A percentile compares a stretch with the other conserved stretches of the same genome.
Evolutionary conservation across 169 alveolate genomes (phyloP).

Genomic region (Plasmodium gonderi): DNA sequence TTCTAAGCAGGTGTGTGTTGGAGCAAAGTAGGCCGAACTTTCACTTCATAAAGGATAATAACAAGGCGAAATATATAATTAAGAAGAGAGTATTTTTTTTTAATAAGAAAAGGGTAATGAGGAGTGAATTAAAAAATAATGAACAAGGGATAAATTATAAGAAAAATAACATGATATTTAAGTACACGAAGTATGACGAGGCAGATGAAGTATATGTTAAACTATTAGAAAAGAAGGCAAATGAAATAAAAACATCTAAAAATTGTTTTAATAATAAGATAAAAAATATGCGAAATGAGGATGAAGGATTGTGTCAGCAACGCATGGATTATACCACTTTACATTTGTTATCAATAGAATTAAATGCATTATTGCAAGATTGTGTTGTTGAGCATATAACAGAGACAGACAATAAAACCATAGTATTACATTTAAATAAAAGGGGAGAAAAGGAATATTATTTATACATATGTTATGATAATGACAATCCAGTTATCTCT

Average conservation of each 20-base stretch:
- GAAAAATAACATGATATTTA: not conserved
- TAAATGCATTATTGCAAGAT: slow-evolving; percentile 38
- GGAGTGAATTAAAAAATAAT: not conserved
- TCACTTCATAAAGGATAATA: slow-evolving; percentile 9
- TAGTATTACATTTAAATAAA: slow-evolving; percentile 56
- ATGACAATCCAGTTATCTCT: slow-evolving; percentile 63
- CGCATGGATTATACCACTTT: slow-evolving; percentile 59
- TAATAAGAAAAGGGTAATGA: not conserved
- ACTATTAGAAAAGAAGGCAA: slow-evolving; percentile 56
- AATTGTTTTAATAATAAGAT: slow-evolving; percentile 45
- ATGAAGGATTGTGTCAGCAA: not conserved
- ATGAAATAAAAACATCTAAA: slow-evolving; percentile 54
- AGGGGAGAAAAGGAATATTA: slow-evolving; percentile 45
- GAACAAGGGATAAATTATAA: not conserved
- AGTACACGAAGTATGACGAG: slow-evolving; percentile 38
- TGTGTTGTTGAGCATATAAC: slow-evolving; percentile 69
- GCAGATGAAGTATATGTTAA: slow-evolving; percentile 8
- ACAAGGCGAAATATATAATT: not conserved
- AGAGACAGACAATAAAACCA: slow-evolving; percentile 45
- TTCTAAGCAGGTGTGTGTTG: slow-evolving; percentile 9
- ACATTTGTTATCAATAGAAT: slow-evolving; percentile 38
- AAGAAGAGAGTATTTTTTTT: slow-evolving; percentile 3
- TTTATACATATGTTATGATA: slow-evolving; percentile 61
- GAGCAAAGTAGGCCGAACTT: slow-evolving; percentile 6
- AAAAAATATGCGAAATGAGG: slow-evolving; percentile 1